Conservation (phyloP, 257 asterid genomes). For the Marsdenia floribunda region DNA sequence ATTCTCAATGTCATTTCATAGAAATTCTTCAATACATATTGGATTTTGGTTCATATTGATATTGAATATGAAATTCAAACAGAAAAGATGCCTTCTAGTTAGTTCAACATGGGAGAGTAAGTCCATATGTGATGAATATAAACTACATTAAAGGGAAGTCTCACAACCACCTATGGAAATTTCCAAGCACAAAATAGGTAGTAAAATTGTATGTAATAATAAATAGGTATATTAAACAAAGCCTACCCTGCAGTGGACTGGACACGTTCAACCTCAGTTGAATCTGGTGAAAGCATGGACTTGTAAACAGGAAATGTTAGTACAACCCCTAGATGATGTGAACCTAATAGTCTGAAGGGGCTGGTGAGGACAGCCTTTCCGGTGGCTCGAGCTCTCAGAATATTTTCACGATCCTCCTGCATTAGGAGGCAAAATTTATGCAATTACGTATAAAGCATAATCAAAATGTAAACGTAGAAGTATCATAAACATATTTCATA, state of each 20-base stretch:
- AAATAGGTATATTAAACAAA: conserved; percentile 7
- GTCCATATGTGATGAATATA: neutral
- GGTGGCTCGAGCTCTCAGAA: conserved; percentile 77
- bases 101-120: neutral
- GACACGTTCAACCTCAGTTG: conserved; percentile 63
- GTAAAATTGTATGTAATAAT: neutral
- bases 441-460: neutral
- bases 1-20: neutral
- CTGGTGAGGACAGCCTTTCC: conserved; percentile 95
- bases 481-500: conserved; percentile 4
- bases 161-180: neutral
- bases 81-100: neutral
- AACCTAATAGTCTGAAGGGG: conserved; percentile 76
- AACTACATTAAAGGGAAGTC: neutral
- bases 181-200: neutral
- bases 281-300: conserved; percentile 51
- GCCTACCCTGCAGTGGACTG: conserved; percentile 81
- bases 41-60: neutral
- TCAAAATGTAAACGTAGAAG: neutral
- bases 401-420: conserved; percentile 95
- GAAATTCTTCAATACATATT: neutral
- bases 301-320: conserved; percentile 88
- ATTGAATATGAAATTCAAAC: neutral
- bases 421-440: conserved; percentile 11
- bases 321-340: conserved; percentile 88